These are phyloP conservation scores for Pleurotus djamor DNA, from an alignment of 768 basidiomycete genomes.

Conservation along the genomic window DNA sequence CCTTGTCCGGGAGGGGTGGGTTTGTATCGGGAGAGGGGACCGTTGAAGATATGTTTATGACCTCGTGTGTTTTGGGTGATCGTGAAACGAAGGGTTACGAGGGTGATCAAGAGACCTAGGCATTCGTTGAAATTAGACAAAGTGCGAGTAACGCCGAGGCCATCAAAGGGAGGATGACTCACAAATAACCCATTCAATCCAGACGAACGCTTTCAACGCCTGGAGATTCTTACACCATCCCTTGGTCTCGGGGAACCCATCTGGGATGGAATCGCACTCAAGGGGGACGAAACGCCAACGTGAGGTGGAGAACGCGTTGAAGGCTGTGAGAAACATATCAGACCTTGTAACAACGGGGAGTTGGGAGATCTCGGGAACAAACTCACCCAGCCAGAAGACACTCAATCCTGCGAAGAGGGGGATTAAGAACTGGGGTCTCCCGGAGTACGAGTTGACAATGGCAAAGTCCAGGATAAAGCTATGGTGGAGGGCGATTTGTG, in stretches of 20 bases:
- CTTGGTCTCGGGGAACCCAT: conserved; percentile 39
- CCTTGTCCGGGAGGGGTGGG: conserved; percentile 19
- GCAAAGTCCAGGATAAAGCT: conserved; percentile 44
- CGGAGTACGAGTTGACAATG: conserved; percentile 38
- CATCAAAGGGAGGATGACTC: conserved; percentile 13
- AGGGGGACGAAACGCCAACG: conserved; percentile 51
- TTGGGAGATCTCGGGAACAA: neutral
- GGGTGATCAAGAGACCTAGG: conserved; percentile 39
- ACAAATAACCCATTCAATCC: conserved; percentile 57
- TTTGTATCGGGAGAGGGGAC: conserved; percentile 47
- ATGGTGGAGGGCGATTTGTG: neutral
- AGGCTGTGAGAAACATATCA: conserved; percentile 28
- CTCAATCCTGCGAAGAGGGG: conserved; percentile 40
- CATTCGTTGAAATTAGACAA: no score
- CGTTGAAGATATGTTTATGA: conserved; percentile 48
- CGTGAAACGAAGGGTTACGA: conserved; percentile 42
- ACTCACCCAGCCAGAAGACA: conserved; percentile 55
- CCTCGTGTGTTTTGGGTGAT: conserved; percentile 40
- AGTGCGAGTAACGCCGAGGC: neutral
- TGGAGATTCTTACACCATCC: conserved; percentile 55
- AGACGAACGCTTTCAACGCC: conserved; percentile 54
- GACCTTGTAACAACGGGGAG: neutral
- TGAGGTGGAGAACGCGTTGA: conserved; percentile 60
- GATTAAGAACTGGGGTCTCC: conserved; percentile 46
- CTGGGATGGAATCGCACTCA: conserved; percentile 45